Conservation (phyloP, 2,329 filamentous ascomycete species). For the Domatiomyces catenatus region DNA sequence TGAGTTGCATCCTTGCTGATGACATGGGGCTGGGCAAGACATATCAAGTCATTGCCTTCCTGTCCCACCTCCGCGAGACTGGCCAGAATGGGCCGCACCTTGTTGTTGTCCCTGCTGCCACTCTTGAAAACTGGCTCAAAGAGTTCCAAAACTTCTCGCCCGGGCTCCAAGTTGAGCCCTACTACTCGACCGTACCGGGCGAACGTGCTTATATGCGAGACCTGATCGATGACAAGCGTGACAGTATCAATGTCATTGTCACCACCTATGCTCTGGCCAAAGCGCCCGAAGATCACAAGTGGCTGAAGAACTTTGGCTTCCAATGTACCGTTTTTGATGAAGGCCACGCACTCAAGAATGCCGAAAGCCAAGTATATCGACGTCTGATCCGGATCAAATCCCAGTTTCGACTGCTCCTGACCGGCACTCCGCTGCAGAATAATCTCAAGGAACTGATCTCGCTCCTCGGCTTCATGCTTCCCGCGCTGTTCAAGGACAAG, state of each 20-base stretch:
- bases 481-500: constrained; percentile 60
- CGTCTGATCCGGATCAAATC: constrained; percentile 63
- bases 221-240: constrained; percentile 46
- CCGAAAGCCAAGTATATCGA: constrained; percentile 64
- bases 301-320: constrained; percentile 46
- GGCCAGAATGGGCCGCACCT: constrained; percentile 57
- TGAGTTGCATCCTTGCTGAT: constrained; percentile 85
- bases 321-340: constrained; percentile 68
- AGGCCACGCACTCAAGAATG: constrained; percentile 84
- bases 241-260: constrained; percentile 53
- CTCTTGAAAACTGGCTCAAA: constrained; percentile 85
- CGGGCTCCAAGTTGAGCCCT: constrained; percentile 52
- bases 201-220: constrained; percentile 55
- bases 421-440: constrained; percentile 88
- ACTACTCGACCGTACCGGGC: constrained; percentile 50
- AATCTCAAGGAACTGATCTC: constrained; percentile 86
- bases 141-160: constrained; percentile 85
- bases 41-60: constrained; percentile 84
- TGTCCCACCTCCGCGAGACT: constrained; percentile 65
- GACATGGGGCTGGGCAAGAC: constrained; percentile 97
- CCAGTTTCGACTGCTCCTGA: constrained; percentile 72
- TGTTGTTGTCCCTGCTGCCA: constrained; percentile 82
- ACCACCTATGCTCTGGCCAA: constrained; percentile 57
- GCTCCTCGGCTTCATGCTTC: constrained; percentile 86
- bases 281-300: constrained; percentile 45